phyloP scores from a whole-genome alignment of 441 rosid species.

The Populus hybrid region DNA sequence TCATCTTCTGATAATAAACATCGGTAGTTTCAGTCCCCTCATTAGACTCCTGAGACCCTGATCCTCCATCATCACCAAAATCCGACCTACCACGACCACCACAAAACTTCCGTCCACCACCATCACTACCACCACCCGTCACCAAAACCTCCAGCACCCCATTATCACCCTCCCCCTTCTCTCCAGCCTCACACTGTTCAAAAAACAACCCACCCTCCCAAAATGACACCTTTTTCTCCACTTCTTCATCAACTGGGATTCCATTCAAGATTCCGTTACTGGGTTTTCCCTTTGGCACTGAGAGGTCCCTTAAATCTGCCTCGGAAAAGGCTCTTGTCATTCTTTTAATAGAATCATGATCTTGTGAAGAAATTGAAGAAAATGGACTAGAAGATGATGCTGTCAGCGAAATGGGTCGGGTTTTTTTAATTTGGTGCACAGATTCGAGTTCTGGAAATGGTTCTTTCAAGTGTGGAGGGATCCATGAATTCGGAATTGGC shows the following conservation, averaged over 20 bases:
- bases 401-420: constrained; percentile 31
- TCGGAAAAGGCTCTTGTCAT: constrained; percentile 61
- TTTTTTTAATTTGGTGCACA: constrained; percentile 28
- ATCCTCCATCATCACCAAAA: constrained; percentile 22
- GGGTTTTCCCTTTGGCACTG: too few relatives aligned
- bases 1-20: constrained; percentile 66
- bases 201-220: background rate
- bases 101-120: constrained; percentile 44
- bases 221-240: background rate
- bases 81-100: constrained; percentile 37
- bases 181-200: constrained; percentile 21
- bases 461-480: constrained; percentile 39
- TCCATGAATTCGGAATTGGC: constrained; percentile 55
- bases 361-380: constrained; percentile 20
- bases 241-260: constrained; percentile 36
- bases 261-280: constrained; percentile 14
- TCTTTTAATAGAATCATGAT: constrained; percentile 27
- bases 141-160: background rate
- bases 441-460: constrained; percentile 34
- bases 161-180: background rate
- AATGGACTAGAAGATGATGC: constrained; percentile 36
- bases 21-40: constrained; percentile 37
- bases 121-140: constrained; percentile 23
- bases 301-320: constrained; percentile 40
- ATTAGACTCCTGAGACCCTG: constrained; percentile 24